Conservation (phyloP, 331 rosid genomes). For the Dryas integrifolia region DNA sequence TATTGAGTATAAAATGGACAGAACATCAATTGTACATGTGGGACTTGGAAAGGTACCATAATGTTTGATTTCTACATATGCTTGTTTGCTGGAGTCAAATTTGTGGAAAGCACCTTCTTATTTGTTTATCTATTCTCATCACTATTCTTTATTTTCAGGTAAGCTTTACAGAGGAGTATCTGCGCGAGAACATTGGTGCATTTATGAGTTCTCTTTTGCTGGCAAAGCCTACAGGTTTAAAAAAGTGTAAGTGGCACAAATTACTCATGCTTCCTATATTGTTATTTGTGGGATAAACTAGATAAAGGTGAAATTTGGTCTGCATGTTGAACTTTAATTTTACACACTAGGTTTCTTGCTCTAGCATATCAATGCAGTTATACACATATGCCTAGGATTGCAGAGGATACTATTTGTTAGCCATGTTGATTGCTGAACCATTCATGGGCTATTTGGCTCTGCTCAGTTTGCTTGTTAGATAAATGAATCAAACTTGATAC, state of each 20-base stretch:
- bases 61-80: constrained; percentile 12
- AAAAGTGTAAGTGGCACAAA: constrained; percentile 68
- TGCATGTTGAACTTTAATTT: not conserved
- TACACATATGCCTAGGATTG: not conserved
- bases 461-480: not conserved
- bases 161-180: constrained; percentile 64
- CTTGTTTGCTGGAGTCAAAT: constrained; percentile 3
- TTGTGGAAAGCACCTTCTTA: not conserved
- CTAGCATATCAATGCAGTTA: not conserved
- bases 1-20: constrained; percentile 90
- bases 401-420: not conserved
- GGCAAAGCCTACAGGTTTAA: constrained; percentile 86
- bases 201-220: constrained; percentile 77
- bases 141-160: constrained; percentile 41
- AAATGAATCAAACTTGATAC: not conserved
- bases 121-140: not conserved
- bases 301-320: constrained; percentile 1
- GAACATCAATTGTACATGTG: constrained; percentile 76
- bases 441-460: not conserved
- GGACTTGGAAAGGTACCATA: constrained; percentile 86
- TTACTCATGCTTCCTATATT: not conserved
- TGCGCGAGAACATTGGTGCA: constrained; percentile 87
- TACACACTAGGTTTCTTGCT: not conserved
- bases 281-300: not conserved
- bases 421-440: not conserved